Conservation (phyloP, 176 grass and related monocot genomes). For the Elymus sibiricus region DNA sequence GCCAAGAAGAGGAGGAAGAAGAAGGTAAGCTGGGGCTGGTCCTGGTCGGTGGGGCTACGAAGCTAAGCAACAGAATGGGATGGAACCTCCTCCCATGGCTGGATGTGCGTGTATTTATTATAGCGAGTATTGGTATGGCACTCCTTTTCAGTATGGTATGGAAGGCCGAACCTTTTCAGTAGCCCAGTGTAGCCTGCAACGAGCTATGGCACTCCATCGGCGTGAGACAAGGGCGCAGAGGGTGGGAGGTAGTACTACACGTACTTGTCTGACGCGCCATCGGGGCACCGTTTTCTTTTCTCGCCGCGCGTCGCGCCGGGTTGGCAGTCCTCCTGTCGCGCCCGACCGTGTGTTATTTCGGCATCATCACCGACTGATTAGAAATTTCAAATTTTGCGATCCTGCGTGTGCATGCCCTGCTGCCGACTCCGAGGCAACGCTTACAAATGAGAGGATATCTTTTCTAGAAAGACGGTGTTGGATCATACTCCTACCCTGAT, state of each 20-base stretch:
- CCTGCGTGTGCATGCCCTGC: no score
- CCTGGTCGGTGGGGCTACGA: neutral
- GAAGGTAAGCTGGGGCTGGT: neutral
- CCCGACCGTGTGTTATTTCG: neutral
- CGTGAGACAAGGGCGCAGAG: neutral
- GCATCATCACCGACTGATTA: conserved; percentile 5
- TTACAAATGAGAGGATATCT: no score
- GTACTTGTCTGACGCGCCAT: neutral
- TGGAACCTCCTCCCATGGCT: neutral
- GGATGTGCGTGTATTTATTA: neutral
- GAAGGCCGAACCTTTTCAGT: neutral
- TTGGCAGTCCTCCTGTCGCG: neutral
- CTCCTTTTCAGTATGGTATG: no score
- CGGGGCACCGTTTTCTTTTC: neutral
- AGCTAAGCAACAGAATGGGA: neutral
- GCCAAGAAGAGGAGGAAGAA: neutral
- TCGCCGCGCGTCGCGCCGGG: neutral
- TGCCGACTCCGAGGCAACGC: no score
- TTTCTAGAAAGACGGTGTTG: no score
- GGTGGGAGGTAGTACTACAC: neutral
- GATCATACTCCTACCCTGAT: no score
- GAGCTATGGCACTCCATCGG: neutral
- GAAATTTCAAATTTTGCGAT: neutral
- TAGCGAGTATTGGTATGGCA: neutral
- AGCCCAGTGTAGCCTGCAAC: neutral